Base-by-base conservation (phyloP, 1,284 basidiomycete species). In the Trametes polyzona region DNA sequence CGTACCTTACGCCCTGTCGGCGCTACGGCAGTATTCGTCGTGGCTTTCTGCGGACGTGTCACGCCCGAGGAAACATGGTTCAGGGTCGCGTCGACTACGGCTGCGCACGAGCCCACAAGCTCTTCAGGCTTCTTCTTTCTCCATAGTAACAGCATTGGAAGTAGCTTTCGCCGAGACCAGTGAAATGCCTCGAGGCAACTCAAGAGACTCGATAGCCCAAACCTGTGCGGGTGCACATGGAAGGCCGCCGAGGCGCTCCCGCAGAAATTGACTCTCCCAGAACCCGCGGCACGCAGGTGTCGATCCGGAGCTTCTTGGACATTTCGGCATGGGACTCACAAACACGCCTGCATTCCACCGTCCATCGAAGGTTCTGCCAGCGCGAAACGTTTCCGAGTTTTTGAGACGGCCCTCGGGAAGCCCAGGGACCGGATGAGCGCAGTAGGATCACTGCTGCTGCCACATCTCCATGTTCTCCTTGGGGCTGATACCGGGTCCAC, bases 1-100 rank as follows among this genome's bases (percentile, higher is more conserved):
- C 57, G 55, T 54, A 63, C 55, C 49, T 52, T 46, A 58, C 50
- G 36, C 57, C 47, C 53, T 44, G 51, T 36, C 12, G 37, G 23
- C 17, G 48, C 30, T 32, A 37, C 49, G 39, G 47, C 26, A 19
- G 14, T 41, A 32, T 23, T 29, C 48, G 44, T 61, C 52, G 47
- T 41, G 32, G 37, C 10, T 16, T 50, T 50, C 37, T 39, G 24
- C 48, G 48, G 40, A 50, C 29, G 36, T 11, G 48, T 50, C 37
- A 50, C 48, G 19, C 37, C 37, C 37, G 16, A 23, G 27, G 29
- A 37, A 35, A 8, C 33, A 5, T 9, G 10, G 19, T 30, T 32
- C 43, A 30, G 21, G 16, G 35, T 23, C 35, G 29, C 26, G 24
- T 11, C 24, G 26, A 35, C 7, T 19, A 14, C 23, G 19, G 27